These are phyloP conservation scores for Trametes coccinea DNA, from an alignment of 768 basidiomycete species.

Conservation along the genomic window DNA sequence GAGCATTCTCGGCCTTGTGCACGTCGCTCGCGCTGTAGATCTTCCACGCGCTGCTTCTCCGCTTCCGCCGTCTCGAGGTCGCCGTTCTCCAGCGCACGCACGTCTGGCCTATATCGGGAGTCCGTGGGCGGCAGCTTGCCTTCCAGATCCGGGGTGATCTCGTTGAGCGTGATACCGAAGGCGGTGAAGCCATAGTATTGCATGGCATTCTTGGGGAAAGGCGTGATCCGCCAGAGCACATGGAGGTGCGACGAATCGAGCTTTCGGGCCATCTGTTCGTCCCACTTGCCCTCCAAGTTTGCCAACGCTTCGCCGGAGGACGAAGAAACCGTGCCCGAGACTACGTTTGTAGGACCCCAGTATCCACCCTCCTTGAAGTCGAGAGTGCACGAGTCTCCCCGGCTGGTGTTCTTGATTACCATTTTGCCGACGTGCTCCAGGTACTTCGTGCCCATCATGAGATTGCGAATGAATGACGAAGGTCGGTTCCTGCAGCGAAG, in stretches of 20 bases:
- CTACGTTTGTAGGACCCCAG: slow-evolving; percentile 76
- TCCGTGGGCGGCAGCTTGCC: slow-evolving; percentile 76
- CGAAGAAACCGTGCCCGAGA: slow-evolving; percentile 61
- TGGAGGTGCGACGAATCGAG: slow-evolving; percentile 68
- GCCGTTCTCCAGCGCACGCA: slow-evolving; percentile 81
- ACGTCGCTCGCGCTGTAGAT: slow-evolving; percentile 73
- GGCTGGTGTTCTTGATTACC: slow-evolving; percentile 64
- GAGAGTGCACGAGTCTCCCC: slow-evolving; percentile 60
- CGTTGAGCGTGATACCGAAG: slow-evolving; percentile 80
- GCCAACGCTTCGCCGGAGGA: slow-evolving; percentile 54
- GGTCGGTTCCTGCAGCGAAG: slow-evolving; percentile 69
- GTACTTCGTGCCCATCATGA: slow-evolving; percentile 90
- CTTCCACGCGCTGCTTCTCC: slow-evolving; percentile 73
- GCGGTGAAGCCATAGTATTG: slow-evolving; percentile 83
- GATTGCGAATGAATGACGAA: slow-evolving; percentile 84
- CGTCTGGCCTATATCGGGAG: slow-evolving; percentile 79
- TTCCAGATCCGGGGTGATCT: slow-evolving; percentile 66
- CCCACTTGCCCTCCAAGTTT: slow-evolving; percentile 87
- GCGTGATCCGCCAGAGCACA: slow-evolving; percentile 74
- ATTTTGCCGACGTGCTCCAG: slow-evolving; percentile 83
- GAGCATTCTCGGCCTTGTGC: slow-evolving; percentile 54
- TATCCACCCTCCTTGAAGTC: slow-evolving; percentile 88
- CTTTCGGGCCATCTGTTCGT: slow-evolving; percentile 73
- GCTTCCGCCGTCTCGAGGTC: slow-evolving; percentile 67
- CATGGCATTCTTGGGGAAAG: slow-evolving; percentile 69